A percentile compares a stretch with the other conserved stretches of the same genome.
These are phyloP conservation scores for Aristolochia contorta DNA, from an alignment of 164 flowering plant genomes.

Conservation along the genomic window DNA sequence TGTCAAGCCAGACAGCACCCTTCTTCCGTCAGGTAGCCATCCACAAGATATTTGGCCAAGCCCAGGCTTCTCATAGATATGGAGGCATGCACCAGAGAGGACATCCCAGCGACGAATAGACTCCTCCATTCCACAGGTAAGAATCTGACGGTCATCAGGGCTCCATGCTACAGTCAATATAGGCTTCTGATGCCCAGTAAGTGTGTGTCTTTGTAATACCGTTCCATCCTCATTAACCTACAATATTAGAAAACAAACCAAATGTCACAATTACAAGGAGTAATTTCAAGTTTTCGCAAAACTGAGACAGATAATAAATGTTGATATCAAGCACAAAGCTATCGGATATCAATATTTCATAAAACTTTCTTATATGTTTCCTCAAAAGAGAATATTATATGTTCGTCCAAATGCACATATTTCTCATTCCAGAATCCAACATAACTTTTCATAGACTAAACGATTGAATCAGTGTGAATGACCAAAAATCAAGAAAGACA, in stretches of 20 bases:
- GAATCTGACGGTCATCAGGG: conserved; percentile 60
- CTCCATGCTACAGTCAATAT: conserved; percentile 67
- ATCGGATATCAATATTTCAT: too few relatives aligned
- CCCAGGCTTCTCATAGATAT: conserved; percentile 54
- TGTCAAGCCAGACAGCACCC: conserved; percentile 44
- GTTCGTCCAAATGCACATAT: too few relatives aligned
- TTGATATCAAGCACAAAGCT: too few relatives aligned
- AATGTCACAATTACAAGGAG: too few relatives aligned
- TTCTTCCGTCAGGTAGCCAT: conserved; percentile 73
- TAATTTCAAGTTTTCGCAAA: too few relatives aligned
- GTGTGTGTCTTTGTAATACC: conserved; percentile 25
- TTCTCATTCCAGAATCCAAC: too few relatives aligned
- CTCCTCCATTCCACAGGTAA: conserved; percentile 82
- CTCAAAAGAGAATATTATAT: too few relatives aligned
- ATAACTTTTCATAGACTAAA: too few relatives aligned
- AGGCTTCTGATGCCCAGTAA: conserved; percentile 66
- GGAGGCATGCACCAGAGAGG: conserved; percentile 60
- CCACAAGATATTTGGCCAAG: conserved; percentile 60
- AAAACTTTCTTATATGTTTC: too few relatives aligned
- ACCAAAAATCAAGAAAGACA: too few relatives aligned
- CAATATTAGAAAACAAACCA: neutral
- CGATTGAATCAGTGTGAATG: too few relatives aligned
- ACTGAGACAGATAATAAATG: too few relatives aligned
- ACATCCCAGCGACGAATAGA: conserved; percentile 71
- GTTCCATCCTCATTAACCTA: conserved; percentile 35